Conservation (phyloP, 1,284 basidiomycete genomes). For the Microstroma glucosiphilum region DNA sequence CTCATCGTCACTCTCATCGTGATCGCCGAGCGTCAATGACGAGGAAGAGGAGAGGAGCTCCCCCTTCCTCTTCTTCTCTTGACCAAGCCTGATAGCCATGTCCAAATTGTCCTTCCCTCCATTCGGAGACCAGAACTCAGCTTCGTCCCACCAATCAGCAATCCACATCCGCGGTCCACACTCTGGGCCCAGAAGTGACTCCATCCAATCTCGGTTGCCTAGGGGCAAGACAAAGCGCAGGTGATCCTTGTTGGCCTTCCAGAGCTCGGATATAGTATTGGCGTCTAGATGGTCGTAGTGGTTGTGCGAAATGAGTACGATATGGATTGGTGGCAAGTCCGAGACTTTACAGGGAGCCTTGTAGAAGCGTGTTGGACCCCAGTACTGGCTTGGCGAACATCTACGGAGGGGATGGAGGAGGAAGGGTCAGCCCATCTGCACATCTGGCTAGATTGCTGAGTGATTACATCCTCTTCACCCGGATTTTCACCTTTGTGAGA, state of each 20-base stretch:
- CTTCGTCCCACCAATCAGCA: conserved; percentile 48
- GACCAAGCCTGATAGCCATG: background rate
- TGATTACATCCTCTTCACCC: background rate
- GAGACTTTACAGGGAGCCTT: conserved; percentile 32
- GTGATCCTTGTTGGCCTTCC: conserved; percentile 23
- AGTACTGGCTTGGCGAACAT: conserved; percentile 39
- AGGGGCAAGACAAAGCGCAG: conserved; percentile 43
- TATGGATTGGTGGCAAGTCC: conserved; percentile 38
- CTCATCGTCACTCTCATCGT: background rate
- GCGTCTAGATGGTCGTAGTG: conserved; percentile 49
- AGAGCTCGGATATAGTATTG: conserved; percentile 33
- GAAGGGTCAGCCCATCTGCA: background rate
- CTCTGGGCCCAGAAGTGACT: conserved; percentile 9
- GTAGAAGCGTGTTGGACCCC: conserved; percentile 37
- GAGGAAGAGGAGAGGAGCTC: background rate
- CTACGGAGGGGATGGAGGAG: background rate
- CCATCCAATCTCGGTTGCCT: conserved; percentile 42
- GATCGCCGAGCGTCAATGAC: background rate
- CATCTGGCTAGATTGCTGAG: conserved; percentile 3
- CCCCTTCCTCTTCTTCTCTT: background rate
- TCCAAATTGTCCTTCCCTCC: background rate
- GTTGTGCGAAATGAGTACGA: conserved; percentile 46
- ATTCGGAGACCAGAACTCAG: conserved; percentile 4
- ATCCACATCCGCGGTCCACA: conserved; percentile 15
- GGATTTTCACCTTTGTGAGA: conserved; percentile 29